Evolutionary conservation across 1,284 basidiomycete species (phyloP).

Genomic region (Leccinum griseonigrum): DNA sequence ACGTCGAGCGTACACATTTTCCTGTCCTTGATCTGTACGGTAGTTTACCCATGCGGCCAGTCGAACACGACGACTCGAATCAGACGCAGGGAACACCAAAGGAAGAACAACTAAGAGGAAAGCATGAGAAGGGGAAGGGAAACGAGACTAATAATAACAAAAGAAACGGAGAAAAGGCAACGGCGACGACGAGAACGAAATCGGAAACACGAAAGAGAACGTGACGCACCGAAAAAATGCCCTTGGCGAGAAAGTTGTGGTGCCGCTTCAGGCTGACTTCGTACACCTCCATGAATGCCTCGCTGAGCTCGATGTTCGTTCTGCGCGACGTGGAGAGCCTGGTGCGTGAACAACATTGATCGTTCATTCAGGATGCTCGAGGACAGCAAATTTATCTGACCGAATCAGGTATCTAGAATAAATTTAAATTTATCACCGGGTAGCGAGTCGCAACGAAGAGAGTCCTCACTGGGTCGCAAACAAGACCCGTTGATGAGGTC

Average conservation of each 20-base stretch:
- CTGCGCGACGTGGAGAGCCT: conserved; percentile 76
- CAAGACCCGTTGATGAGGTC: conserved; percentile 25
- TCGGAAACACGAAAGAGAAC: neutral
- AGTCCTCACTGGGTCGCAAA: conserved; percentile 32
- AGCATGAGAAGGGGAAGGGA: neutral
- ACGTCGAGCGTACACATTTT: no score
- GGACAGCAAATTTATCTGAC: conserved; percentile 67
- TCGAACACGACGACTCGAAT: neutral
- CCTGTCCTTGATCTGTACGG: neutral
- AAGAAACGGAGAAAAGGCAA: neutral
- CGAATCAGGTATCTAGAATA: conserved; percentile 64
- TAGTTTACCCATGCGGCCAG: neutral
- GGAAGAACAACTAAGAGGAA: neutral
- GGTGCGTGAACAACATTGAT: conserved; percentile 86
- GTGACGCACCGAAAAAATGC: conserved; percentile 75
- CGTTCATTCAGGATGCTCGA: conserved; percentile 89
- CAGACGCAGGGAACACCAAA: neutral
- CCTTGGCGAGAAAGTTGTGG: conserved; percentile 88
- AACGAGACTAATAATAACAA: neutral
- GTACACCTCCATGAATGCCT: conserved; percentile 84
- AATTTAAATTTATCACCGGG: neutral
- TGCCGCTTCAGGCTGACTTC: conserved; percentile 79
- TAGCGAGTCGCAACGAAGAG: neutral
- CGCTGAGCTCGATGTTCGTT: conserved; percentile 67
- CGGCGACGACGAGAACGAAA: neutral